phyloP scores from a whole-genome alignment of 2,329 filamentous ascomycete species.

The Colletotrichum tamarilloi region DNA sequence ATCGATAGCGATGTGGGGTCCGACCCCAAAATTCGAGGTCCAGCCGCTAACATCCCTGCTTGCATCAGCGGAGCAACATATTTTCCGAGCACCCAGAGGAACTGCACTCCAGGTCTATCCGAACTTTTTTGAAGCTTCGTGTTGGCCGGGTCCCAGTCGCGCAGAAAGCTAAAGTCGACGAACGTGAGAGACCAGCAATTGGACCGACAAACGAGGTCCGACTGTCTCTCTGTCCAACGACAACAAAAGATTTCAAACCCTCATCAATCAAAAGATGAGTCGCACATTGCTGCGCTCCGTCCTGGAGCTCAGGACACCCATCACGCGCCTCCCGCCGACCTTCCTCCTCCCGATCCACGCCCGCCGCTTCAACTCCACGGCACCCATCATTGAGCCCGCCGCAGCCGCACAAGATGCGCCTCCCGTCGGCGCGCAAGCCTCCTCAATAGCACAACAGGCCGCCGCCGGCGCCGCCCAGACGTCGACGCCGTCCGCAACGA shows the following conservation, averaged over 20 bases:
- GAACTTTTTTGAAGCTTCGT: conserved; percentile 33
- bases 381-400: conserved; percentile 57
- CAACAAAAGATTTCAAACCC: background rate
- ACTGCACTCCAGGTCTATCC: background rate
- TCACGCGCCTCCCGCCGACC: conserved; percentile 49
- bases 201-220: background rate
- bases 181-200: background rate
- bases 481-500: conserved; percentile 39
- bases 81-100: conserved; percentile 5
- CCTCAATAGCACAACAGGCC: conserved; percentile 23
- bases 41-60: background rate
- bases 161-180: conserved; percentile 14
- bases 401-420: conserved; percentile 33
- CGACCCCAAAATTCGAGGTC: conserved; percentile 1
- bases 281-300: conserved; percentile 72
- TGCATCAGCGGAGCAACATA: background rate
- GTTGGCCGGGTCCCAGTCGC: background rate
- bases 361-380: conserved; percentile 60
- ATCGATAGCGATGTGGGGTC: conserved; percentile 23
- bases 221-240: background rate
- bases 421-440: conserved; percentile 28
- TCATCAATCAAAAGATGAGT: conserved; percentile 55
- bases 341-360: conserved; percentile 42
- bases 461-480: background rate
- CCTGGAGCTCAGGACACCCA: conserved; percentile 66